Evolutionary conservation across 1,284 basidiomycete genomes (phyloP), one percentile per base, ranked within the genome.

Genomic region (Malassezia brasiliensis): DNA sequence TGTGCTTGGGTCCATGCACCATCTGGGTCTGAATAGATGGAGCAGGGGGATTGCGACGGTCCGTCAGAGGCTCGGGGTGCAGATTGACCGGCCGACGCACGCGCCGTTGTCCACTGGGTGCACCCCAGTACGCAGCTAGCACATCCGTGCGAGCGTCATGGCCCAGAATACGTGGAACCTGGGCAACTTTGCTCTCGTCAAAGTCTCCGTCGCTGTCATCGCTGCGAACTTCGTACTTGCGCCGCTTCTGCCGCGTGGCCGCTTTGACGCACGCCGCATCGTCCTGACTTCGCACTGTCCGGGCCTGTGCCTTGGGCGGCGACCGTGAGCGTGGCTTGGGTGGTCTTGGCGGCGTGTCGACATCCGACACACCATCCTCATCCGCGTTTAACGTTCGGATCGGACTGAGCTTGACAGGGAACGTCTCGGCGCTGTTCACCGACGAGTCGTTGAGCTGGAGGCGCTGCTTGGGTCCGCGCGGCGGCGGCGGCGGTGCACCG

Each of bases 81-180:
- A 8, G 25, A n/a, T 35, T 35, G 32, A 50, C 49, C 45, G 37
- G 42, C 25, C 67, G 56, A 17, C 62, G 49, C 5, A 48, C 51
- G 11, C 70, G 60, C 25, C 64, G 59, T 36, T 63, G 68, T 14
- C 66, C 68, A n/a, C 62, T 61, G 5, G 51, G 59, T 5, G 71
- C 71, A 28, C 72, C 72, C 72, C 72, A 74, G 45, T 67, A 72
- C 20, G 64, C 56, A 1, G 72, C 72, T 31, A 74, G 42, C 10
- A 68, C 65, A 36, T 73, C 71, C 5, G 69, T 69, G 52, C 66
- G 67, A 25, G 72, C 72, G 14, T 67, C 61, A 44, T 71, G 70
- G 30, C 72, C 72, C 2, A 74, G 60, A 62, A 73, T 73, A 57
- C 68, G 66, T 14, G 72, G 72, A 6, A 66, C 70, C n/a, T 42